phyloP scores from a whole-genome alignment of 495 filamentous ascomycete species.

The Glonium stellatum region DNA sequence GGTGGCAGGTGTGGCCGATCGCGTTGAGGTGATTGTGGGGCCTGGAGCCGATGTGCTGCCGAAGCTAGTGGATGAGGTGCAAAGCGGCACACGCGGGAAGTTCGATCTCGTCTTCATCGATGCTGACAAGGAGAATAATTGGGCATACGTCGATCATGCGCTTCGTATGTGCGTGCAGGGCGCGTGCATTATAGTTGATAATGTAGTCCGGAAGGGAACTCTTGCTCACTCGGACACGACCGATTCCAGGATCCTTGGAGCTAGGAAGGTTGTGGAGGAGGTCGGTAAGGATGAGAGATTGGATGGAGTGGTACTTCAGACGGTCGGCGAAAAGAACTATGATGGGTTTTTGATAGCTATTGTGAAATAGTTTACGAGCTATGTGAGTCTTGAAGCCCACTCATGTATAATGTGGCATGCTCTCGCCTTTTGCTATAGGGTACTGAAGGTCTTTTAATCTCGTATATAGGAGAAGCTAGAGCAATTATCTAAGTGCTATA shows the following conservation, averaged over 20 bases:
- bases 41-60: constrained; percentile 33
- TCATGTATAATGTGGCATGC: too few species aligned
- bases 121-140: constrained; percentile 38
- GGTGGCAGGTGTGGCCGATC: constrained; percentile 30
- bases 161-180: constrained; percentile 24
- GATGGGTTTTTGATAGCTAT: constrained; percentile 44
- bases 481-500: too few species aligned
- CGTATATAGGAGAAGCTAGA: too few species aligned
- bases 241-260: constrained; percentile 23
- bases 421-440: too few species aligned
- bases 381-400: too few species aligned
- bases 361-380: neutral
- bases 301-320: constrained; percentile 45
- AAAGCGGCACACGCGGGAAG: constrained; percentile 27
- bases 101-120: constrained; percentile 37
- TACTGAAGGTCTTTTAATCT: too few species aligned
- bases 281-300: constrained; percentile 42
- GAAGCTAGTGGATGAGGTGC: constrained; percentile 29
- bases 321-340: constrained; percentile 46
- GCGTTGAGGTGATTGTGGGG: constrained; percentile 32
- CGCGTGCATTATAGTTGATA: constrained; percentile 34
- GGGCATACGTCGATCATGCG: constrained; percentile 31
- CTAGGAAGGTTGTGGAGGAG: constrained; percentile 31
- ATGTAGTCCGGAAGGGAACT: constrained; percentile 34
- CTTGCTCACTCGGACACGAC: constrained; percentile 24